Percentiles rank a stretch among this genome's conserved stretches.
Evolutionary conservation across 768 basidiomycete species (phyloP).

Genomic region (Russula lepida): DNA sequence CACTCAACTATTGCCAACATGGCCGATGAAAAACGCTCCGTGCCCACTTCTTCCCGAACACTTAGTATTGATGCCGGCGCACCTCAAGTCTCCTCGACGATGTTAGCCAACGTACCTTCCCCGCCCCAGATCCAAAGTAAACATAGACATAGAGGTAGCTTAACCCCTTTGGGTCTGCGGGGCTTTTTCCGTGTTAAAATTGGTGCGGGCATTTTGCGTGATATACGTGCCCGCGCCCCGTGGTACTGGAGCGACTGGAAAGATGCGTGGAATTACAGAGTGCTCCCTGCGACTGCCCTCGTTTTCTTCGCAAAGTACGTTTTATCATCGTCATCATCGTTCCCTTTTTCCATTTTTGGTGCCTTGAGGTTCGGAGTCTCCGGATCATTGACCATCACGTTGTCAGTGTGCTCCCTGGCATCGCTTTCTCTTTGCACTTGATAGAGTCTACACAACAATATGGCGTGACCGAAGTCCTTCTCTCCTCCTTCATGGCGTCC

Average conservation of each 20-base stretch:
- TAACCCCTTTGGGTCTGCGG: not conserved
- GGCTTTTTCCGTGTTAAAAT: not conserved
- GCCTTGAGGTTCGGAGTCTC: not conserved
- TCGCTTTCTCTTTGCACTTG: conserved; percentile 86
- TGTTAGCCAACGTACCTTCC: no score
- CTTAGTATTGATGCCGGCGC: not conserved
- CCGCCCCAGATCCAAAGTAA: no score
- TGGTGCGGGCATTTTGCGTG: conserved; percentile 28
- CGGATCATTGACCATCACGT: not conserved
- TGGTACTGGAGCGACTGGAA: conserved; percentile 85
- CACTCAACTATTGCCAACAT: not conserved
- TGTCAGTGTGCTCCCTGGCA: conserved; percentile 71
- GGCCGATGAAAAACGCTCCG: not conserved
- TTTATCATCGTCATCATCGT: not conserved
- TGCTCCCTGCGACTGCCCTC: conserved; percentile 76
- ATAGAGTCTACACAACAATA: conserved; percentile 88
- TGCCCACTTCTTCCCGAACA: not conserved
- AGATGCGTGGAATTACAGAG: conserved; percentile 88
- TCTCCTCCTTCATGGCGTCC: conserved; percentile 83
- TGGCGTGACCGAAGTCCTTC: conserved; percentile 79
- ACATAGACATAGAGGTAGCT: not conserved
- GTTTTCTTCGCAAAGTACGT: conserved; percentile 80
- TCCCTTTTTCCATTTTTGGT: not conserved
- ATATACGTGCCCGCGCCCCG: conserved; percentile 62
- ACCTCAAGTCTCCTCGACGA: not conserved